Conservation (phyloP, 1,284 basidiomycete genomes). For the Anthracocystis setariae region DNA sequence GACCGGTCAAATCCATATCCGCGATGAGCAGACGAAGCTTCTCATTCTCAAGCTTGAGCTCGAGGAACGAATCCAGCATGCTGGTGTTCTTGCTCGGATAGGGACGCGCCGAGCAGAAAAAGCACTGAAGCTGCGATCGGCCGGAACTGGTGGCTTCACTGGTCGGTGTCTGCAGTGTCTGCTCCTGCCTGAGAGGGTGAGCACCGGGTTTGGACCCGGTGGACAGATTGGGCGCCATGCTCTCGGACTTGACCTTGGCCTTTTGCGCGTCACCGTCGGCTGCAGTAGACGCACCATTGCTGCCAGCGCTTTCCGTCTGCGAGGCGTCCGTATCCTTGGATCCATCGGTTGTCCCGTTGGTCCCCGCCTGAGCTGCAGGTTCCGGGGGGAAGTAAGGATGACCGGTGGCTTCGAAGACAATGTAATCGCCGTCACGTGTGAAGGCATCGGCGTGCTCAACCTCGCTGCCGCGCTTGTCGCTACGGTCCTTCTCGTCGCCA, state of each 20-base stretch:
- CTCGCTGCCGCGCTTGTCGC: slow-evolving; percentile 31
- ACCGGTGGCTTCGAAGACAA: slow-evolving; percentile 60
- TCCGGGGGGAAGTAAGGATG: slow-evolving; percentile 58
- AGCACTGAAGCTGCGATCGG: slow-evolving; percentile 49
- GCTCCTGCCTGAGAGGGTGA: slow-evolving; percentile 41
- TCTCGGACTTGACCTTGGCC: slow-evolving; percentile 33
- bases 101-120: slow-evolving; percentile 59
- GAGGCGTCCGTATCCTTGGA: slow-evolving; percentile 11
- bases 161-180: slow-evolving; percentile 40
- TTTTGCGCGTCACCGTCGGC: slow-evolving; percentile 17
- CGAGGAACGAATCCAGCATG: slow-evolving; percentile 64
- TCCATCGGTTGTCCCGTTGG: slow-evolving; percentile 10
- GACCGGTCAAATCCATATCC: slow-evolving; percentile 41
- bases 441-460: slow-evolving; percentile 40
- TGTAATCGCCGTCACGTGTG: slow-evolving; percentile 50
- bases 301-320: slow-evolving; percentile 7
- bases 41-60: slow-evolving; percentile 65
- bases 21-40: slow-evolving; percentile 52
- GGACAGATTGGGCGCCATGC: slow-evolving; percentile 24
- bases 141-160: slow-evolving; percentile 28
- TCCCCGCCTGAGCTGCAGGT: slow-evolving; percentile 3
- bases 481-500: slow-evolving; percentile 36
- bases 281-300: slow-evolving; percentile 2
- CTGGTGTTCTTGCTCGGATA: slow-evolving; percentile 61
- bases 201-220: slow-evolving; percentile 17